phyloP scores from a whole-genome alignment of 495 filamentous ascomycete genomes.

The Glarea lozoyensis region DNA sequence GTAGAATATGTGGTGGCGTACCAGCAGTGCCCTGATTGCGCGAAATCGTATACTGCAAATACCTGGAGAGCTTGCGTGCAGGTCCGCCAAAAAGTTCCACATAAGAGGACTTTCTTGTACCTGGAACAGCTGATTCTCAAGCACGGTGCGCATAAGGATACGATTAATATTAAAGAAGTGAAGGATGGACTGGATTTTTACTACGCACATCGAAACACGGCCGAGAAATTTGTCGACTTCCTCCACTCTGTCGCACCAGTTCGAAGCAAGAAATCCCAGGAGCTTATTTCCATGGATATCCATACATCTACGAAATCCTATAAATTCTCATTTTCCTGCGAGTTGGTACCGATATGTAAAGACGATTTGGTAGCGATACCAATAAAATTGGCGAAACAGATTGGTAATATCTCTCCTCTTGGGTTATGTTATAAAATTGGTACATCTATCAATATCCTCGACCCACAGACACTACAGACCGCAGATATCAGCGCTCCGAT shows the following conservation, averaged over 20 bases:
- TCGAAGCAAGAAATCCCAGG: constrained; percentile 73
- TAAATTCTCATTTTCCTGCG: constrained; percentile 83
- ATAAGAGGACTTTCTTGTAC: constrained; percentile 95
- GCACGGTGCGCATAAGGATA: constrained; percentile 83
- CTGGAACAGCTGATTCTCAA: constrained; percentile 96
- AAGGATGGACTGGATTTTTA: constrained; percentile 94
- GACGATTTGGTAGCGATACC: constrained; percentile 94
- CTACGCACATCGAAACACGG: constrained; percentile 80
- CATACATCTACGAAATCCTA: constrained; percentile 84
- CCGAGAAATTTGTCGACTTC: constrained; percentile 89
- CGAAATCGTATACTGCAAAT: constrained; percentile 90
- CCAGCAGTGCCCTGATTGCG: constrained; percentile 87
- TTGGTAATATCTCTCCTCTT: constrained; percentile 80
- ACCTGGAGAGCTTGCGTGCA: constrained; percentile 83
- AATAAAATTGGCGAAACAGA: constrained; percentile 69
- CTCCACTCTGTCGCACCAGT: constrained; percentile 72
- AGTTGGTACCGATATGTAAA: constrained; percentile 89
- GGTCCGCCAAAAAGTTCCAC: constrained; percentile 91
- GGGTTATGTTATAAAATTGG: constrained; percentile 83
- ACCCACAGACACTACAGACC: constrained; percentile 84
- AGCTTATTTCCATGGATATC: constrained; percentile 87
- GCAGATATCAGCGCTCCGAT: constrained; percentile 69
- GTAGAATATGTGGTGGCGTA: constrained; percentile 82
- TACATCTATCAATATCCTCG: constrained; percentile 79
- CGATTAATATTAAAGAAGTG: constrained; percentile 93